Base-by-base conservation (phyloP, 2,329 filamentous ascomycete genomes). In the Verticillium nubilum region DNA sequence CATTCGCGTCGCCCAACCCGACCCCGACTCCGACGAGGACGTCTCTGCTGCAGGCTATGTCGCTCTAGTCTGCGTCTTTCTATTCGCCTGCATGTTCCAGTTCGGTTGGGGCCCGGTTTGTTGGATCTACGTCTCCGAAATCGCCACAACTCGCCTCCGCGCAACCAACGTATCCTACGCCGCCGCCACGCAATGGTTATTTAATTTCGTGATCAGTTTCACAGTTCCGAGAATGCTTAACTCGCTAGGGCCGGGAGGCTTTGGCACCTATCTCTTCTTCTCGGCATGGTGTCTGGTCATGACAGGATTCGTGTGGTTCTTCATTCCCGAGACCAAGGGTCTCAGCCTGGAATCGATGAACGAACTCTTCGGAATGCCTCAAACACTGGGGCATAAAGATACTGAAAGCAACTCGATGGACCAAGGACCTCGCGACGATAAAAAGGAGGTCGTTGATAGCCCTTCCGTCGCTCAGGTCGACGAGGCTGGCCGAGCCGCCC, bases 41-140 rank as follows among this genome's bases (percentile, higher is more conserved):
- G 69, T 73, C 50, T 63, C 69, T 58, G 58, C 62, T 9, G 68
- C 69, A 25, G 87, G 87, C 10, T 89, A 89, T 69, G 77, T 87
- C 47, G 86, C 87, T 0, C 76, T 89, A 0, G 81, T 87, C 57
- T 86, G 83, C 68, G 86, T 90, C 59, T 90, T 86, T 74, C 74
- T 89, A 19, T 90, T 89, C 66, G 67, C 62, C 26, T 64, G 65
- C 37, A 70, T 74, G 53, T 73, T 73, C 52, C 74, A 73, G 52
- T 72, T 73, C 23, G 73, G 73, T 6, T 77, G 75, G 74, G 73
- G 76, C 58, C 73, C 73, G 3, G 75, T 74, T 57, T 76, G 74
- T 0, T 76, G 74, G 74, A 77, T 77, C 0, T 78, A 79, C 59
- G 75, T 74, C 12, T 75, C 74, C 0, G 78, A 81, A 63, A 81